Evolutionary conservation across 73 alveolate species (phyloP).

Genomic region (Effrenium voratum): DNA sequence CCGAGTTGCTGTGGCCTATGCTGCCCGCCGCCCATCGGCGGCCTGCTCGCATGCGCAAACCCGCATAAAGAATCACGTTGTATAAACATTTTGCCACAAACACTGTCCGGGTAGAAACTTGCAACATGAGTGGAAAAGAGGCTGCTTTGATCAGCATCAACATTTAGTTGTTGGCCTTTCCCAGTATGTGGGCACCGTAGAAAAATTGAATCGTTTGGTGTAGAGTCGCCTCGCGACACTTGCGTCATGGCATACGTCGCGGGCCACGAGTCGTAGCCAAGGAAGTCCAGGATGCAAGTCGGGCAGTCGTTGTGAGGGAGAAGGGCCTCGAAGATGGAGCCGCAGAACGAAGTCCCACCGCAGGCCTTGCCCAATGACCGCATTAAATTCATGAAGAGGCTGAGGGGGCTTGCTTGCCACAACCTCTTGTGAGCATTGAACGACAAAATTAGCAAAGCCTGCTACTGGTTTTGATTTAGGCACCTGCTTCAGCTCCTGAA

Average conservation of each 20-base stretch:
- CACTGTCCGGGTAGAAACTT: no score
- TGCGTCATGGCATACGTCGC: neutral
- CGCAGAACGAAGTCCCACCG: neutral
- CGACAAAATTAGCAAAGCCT: no score
- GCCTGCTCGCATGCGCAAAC: neutral
- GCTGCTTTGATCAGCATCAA: neutral
- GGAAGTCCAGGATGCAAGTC: neutral
- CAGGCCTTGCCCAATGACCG: no score
- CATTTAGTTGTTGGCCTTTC: no score
- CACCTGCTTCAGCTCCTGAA: no score
- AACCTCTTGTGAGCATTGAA: no score
- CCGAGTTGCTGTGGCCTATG: neutral
- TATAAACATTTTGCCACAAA: neutral
- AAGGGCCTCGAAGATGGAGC: neutral
- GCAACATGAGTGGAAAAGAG: neutral
- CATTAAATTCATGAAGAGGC: no score
- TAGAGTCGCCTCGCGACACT: neutral
- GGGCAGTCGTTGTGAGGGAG: neutral
- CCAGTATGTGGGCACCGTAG: no score
- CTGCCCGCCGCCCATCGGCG: neutral
- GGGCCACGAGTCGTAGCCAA: neutral
- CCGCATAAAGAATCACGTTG: neutral
- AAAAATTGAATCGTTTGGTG: no score
- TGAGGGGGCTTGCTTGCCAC: no score
- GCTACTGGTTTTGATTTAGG: no score